phyloP scores from a whole-genome alignment of 2,329 filamentous ascomycete genomes.

The Xylariaceae sp. region DNA sequence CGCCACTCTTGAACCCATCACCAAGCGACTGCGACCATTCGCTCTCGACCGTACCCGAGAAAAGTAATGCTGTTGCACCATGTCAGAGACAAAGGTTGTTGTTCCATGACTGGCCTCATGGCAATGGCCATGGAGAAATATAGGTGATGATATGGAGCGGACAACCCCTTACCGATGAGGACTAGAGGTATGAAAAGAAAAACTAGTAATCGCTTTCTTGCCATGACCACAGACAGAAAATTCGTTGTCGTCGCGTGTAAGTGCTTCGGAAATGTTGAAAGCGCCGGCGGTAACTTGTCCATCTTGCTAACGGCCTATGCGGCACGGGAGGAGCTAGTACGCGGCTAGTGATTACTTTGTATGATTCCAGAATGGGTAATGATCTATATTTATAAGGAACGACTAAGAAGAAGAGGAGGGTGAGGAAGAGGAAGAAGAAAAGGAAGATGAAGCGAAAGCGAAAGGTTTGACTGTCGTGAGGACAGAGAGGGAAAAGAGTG shows the following conservation, averaged over 20 bases:
- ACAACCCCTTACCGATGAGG: slow-evolving; percentile 24
- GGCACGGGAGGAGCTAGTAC: background rate
- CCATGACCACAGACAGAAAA: slow-evolving; percentile 27
- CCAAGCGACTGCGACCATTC: slow-evolving; percentile 31
- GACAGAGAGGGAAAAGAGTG: slow-evolving; percentile 13
- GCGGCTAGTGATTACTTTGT: background rate
- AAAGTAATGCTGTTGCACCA: slow-evolving; percentile 23
- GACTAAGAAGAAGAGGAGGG: slow-evolving; percentile 12
- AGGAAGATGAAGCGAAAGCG: slow-evolving; percentile 9
- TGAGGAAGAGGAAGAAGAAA: slow-evolving; percentile 6
- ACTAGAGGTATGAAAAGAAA: slow-evolving; percentile 29
- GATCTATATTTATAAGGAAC: slow-evolving; percentile 17
- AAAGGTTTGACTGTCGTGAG: slow-evolving; percentile 8
- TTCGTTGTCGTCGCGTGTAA: slow-evolving; percentile 21
- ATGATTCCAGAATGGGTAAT: slow-evolving; percentile 8
- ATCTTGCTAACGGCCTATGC: slow-evolving; percentile 13
- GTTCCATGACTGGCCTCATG: background rate
- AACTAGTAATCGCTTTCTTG: slow-evolving; percentile 28
- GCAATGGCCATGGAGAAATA: background rate
- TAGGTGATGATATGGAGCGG: background rate
- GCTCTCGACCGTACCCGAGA: slow-evolving; percentile 29
- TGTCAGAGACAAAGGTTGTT: slow-evolving; percentile 11
- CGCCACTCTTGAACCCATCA: slow-evolving; percentile 29
- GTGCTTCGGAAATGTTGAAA: slow-evolving; percentile 23
- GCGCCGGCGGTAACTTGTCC: slow-evolving; percentile 28